phyloP scores from a whole-genome alignment of 352 stramenopile species.

The Globisporangium orthogonon region DNA sequence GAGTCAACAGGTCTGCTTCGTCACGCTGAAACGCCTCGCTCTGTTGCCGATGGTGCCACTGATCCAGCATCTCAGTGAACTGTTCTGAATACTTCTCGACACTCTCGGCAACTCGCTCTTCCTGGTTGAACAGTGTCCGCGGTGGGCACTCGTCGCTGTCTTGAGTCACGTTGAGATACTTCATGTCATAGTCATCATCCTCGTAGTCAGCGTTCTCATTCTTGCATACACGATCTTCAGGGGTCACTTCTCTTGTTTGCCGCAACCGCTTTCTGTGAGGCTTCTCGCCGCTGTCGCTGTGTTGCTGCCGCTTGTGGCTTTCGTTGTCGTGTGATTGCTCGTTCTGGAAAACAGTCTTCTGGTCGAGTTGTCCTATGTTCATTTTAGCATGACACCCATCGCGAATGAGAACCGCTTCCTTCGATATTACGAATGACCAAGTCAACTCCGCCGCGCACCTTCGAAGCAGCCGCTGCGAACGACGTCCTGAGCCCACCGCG shows the following conservation, averaged over 20 bases:
- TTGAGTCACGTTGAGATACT: constrained; percentile 10
- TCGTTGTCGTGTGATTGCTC: constrained; percentile 8
- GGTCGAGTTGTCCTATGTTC: constrained; percentile 5
- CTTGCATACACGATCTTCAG: not conserved
- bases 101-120: constrained; percentile 42
- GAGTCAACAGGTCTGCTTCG: constrained; percentile 34
- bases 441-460: constrained; percentile 8
- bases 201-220: constrained; percentile 9
- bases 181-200: constrained; percentile 2
- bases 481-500: constrained; percentile 49
- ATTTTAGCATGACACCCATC: too few relatives aligned
- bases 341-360: constrained; percentile 3
- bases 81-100: constrained; percentile 64
- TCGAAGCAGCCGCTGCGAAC: constrained; percentile 48
- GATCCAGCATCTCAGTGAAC: constrained; percentile 34
- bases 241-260: constrained; percentile 8
- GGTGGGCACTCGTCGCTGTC: constrained; percentile 23
- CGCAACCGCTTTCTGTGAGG: constrained; percentile 16
- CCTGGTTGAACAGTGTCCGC: constrained; percentile 37
- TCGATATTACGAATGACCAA: not conserved
- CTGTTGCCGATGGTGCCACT: constrained; percentile 28
- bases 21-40: constrained; percentile 20
- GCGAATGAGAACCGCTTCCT: not conserved
- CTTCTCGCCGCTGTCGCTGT: not conserved
- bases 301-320: not conserved